Conservation (phyloP, 495 filamentous ascomycete species). For the Penicillium turbatum region DNA sequence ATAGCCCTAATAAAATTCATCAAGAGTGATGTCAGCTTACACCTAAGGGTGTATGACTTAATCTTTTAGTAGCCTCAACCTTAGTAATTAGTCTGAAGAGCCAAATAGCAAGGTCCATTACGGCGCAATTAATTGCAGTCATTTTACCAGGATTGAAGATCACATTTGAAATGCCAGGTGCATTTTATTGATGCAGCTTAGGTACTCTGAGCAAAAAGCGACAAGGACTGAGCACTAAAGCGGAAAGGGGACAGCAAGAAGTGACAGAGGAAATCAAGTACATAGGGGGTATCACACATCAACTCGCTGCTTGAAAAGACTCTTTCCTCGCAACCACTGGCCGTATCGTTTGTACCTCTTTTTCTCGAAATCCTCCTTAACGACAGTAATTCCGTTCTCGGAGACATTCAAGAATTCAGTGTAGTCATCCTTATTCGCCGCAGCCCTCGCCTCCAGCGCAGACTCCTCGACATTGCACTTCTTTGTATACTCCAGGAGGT, state of each 20-base stretch:
- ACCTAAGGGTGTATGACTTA: too few species aligned
- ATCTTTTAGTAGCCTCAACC: too few species aligned
- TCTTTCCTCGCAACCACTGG: constrained; percentile 91
- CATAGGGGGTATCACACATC: constrained; percentile 57
- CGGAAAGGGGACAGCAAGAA: too few species aligned
- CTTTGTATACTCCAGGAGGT: constrained; percentile 72
- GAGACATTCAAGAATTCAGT: constrained; percentile 67
- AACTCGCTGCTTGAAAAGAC: constrained; percentile 84
- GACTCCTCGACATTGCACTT: constrained; percentile 40
- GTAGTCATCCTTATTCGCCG: constrained; percentile 72
- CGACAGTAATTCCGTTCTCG: constrained; percentile 84
- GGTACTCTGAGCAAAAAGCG: too few species aligned
- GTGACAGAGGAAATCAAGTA: too few species aligned
- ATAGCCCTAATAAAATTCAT: background rate
- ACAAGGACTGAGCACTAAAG: too few species aligned
- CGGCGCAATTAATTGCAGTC: too few species aligned
- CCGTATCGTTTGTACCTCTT: constrained; percentile 94
- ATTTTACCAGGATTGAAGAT: too few species aligned
- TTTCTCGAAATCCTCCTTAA: constrained; percentile 75
- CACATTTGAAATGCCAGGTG: too few species aligned
- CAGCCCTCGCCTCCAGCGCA: constrained; percentile 38
- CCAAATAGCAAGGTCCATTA: too few species aligned
- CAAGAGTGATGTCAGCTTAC: background rate
- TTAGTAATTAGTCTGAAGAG: too few species aligned
- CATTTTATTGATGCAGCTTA: too few species aligned